Conservation (phyloP, 2,329 filamentous ascomycete genomes). For the Microdochium trichocladiopsis region DNA sequence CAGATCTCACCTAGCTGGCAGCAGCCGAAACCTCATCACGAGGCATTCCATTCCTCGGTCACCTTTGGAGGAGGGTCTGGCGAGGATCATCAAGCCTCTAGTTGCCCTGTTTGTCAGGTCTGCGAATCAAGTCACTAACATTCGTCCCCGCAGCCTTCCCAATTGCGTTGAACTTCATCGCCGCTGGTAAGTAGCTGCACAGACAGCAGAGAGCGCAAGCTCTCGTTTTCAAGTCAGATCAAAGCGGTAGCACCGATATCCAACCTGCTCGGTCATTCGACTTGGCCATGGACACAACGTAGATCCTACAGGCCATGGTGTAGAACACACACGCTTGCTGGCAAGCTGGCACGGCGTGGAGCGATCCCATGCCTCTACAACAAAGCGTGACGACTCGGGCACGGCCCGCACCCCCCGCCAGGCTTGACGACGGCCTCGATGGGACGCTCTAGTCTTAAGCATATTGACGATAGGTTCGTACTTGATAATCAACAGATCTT, state of each 20-base stretch:
- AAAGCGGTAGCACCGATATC: constrained; percentile 53
- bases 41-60: constrained; percentile 6
- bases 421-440: background rate
- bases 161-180: constrained; percentile 82
- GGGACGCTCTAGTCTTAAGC: background rate
- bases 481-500: constrained; percentile 29
- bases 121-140: too few relatives aligned
- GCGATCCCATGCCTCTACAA: background rate
- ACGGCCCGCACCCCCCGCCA: background rate
- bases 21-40: constrained; percentile 1
- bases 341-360: too few relatives aligned
- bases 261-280: background rate
- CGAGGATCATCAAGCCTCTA: too few relatives aligned
- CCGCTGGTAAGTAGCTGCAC: constrained; percentile 70
- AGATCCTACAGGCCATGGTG: too few relatives aligned
- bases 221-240: constrained; percentile 29
- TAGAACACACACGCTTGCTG: too few relatives aligned
- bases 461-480: constrained; percentile 35
- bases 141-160: constrained; percentile 53
- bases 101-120: too few relatives aligned
- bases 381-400: background rate
- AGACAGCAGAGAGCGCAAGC: constrained; percentile 19
- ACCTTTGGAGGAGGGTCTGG: too few relatives aligned
- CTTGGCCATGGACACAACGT: background rate
- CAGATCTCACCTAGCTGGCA: constrained; percentile 26